Evolutionary conservation across 495 filamentous ascomycete genomes (phyloP).

Genomic region (Beverwykella pulmonaria): DNA sequence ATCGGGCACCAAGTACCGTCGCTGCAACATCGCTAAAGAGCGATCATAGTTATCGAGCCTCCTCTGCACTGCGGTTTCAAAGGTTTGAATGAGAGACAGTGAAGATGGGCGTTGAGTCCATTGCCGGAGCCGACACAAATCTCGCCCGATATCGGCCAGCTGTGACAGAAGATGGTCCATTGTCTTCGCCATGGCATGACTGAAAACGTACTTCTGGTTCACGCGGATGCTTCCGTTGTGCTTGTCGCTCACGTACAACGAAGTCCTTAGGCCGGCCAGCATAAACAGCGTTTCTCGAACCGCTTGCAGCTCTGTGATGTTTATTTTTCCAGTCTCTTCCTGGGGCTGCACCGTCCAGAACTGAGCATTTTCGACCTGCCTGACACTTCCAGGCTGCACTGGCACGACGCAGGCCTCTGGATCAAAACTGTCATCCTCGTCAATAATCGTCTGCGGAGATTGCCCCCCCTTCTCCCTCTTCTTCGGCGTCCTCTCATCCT

Average conservation of each 20-base stretch:
- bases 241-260: constrained; percentile 60
- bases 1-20: constrained; percentile 47
- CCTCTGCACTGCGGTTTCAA: constrained; percentile 53
- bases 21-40: constrained; percentile 51
- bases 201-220: constrained; percentile 25
- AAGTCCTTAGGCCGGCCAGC: constrained; percentile 77
- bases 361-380: constrained; percentile 60
- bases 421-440: constrained; percentile 46
- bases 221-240: constrained; percentile 36
- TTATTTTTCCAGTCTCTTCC: constrained; percentile 47
- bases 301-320: constrained; percentile 71
- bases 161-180: constrained; percentile 49
- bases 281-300: constrained; percentile 82
- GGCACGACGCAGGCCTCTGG: constrained; percentile 48
- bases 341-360: constrained; percentile 55
- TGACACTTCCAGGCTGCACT: constrained; percentile 49
- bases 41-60: constrained; percentile 52
- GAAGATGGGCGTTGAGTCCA: constrained; percentile 50
- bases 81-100: constrained; percentile 58
- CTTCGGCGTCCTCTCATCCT: constrained; percentile 45
- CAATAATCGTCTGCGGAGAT: constrained; percentile 35
- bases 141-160: constrained; percentile 52
- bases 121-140: constrained; percentile 53
- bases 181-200: constrained; percentile 34
- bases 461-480: constrained; percentile 37